Base-by-base conservation (phyloP, 371 early-diverging fungal species). In the Mortierella sp. region DNA sequence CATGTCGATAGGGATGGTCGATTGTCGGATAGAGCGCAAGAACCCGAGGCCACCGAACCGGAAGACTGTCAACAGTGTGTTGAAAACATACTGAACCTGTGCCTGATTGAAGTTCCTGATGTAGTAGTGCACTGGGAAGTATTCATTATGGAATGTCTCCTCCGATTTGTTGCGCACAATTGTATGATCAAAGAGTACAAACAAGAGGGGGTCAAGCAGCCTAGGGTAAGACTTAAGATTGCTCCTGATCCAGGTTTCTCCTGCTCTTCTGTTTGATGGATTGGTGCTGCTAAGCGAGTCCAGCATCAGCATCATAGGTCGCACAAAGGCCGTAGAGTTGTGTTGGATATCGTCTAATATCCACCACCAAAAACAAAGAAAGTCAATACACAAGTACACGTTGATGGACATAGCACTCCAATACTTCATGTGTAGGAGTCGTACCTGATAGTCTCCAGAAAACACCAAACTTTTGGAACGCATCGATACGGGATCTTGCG, bases 221-320 rank as follows among this genome's bases (percentile, higher is more conserved):
- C 94, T 89, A 3, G 88, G 89, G 82, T 94, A 94, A 24, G 92
- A 93, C 52, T 89, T 91, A 13, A 94, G 82, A 84, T 93, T 93
- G 70, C 91, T 91, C 50, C 94, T 90, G 68, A 95, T 89, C 95
- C 95, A 96, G 4, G 91, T 91, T 75, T 96, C 95, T 11, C 94
- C 95, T 19, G 92, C 91, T 13, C 95, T 88, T 44, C 92, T 89
- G 71, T 94, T 90, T 11, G 91, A 79, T 0, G 94, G 91, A 45
- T 91, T 90, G 34, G 91, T 83, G 45, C 92, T 91, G 28, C 91
- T 84, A 47, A 96, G 82, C 45, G 93, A 84, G 81, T 96, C 96
- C 48, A 95, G 78, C 79, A 96, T 90, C 8, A 96, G 50, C 88
- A 95, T 95, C 90, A 95, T 91, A 7, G 95, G 95, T 44, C 95